Conservation (phyloP, 106 monocot genomes). For the Acorus calamus region DNA sequence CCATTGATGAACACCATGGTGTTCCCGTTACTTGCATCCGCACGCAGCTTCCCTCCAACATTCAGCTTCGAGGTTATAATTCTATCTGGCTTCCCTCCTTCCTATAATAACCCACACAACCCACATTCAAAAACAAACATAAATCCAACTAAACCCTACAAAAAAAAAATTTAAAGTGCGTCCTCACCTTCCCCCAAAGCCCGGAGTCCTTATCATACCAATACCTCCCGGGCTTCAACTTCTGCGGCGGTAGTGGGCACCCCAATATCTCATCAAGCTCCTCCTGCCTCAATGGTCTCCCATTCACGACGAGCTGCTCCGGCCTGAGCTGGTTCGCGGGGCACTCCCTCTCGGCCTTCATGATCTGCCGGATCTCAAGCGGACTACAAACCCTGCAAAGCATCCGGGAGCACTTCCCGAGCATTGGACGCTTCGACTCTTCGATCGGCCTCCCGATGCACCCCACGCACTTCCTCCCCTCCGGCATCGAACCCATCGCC, state of each 20-base stretch:
- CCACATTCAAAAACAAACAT: neutral
- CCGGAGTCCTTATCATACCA: conserved; percentile 32
- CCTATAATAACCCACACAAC: conserved; percentile 6
- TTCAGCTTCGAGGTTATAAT: conserved; percentile 25
- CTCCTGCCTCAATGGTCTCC: conserved; percentile 17
- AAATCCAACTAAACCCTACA: neutral
- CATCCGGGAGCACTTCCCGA: conserved; percentile 15
- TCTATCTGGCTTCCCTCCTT: conserved; percentile 22
- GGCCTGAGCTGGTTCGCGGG: conserved; percentile 19
- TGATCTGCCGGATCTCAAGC: conserved; percentile 19
- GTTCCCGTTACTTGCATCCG: conserved; percentile 25
- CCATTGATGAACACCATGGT: conserved; percentile 22
- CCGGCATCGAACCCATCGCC: conserved; percentile 31
- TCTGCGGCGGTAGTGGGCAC: conserved; percentile 14
- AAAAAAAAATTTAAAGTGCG: neutral
- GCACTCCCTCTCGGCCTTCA: conserved; percentile 24
- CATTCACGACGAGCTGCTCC: conserved; percentile 19
- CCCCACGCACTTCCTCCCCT: conserved; percentile 22
- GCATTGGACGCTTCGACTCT: conserved; percentile 11
- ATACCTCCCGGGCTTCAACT: conserved; percentile 24
- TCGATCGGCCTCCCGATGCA: conserved; percentile 21
- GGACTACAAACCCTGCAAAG: conserved; percentile 7
- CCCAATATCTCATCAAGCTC: conserved; percentile 26
- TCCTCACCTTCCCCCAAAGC: conserved; percentile 24
- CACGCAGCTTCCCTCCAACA: conserved; percentile 15